Percentiles rank a stretch among this genome's conserved stretches.
Conservation (phyloP, 1,284 basidiomycete genomes). For the Microbotryum scabiosae region DNA sequence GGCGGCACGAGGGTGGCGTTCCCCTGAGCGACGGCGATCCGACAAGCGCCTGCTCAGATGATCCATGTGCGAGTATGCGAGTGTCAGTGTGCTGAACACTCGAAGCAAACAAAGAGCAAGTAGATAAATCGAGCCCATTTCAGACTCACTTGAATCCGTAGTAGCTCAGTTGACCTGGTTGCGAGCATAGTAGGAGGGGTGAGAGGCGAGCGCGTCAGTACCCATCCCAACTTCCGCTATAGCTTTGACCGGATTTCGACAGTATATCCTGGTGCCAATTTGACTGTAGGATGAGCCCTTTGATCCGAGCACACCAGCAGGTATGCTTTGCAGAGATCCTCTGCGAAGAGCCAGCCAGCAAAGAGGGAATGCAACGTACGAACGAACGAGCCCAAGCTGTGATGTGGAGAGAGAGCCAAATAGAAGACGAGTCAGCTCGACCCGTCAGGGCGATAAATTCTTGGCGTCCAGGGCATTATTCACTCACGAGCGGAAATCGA, state of each 20-base stretch:
- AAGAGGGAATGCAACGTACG: background rate
- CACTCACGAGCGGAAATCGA: slow-evolving; percentile 21
- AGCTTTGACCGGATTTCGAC: too few relatives aligned
- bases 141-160: slow-evolving; percentile 18
- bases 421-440: background rate
- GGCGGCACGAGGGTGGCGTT: slow-evolving; percentile 6
- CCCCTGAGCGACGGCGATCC: slow-evolving; percentile 21
- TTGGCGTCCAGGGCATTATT: background rate
- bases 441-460: background rate
- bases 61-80: too few relatives aligned
- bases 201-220: background rate
- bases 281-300: too few relatives aligned
- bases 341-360: background rate
- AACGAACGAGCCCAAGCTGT: slow-evolving; percentile 25
- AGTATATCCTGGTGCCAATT: too few relatives aligned
- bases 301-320: too few relatives aligned
- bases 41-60: slow-evolving; percentile 14
- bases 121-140: background rate
- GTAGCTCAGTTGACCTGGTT: slow-evolving; percentile 16
- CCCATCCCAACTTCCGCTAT: too few relatives aligned
- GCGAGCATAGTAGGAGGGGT: background rate
- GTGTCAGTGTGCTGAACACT: too few relatives aligned
- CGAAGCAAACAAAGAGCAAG: background rate
- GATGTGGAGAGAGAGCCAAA: background rate
- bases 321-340: too few relatives aligned